Conservation (phyloP, 257 asterid genomes). For the Petunia axillaris region DNA sequence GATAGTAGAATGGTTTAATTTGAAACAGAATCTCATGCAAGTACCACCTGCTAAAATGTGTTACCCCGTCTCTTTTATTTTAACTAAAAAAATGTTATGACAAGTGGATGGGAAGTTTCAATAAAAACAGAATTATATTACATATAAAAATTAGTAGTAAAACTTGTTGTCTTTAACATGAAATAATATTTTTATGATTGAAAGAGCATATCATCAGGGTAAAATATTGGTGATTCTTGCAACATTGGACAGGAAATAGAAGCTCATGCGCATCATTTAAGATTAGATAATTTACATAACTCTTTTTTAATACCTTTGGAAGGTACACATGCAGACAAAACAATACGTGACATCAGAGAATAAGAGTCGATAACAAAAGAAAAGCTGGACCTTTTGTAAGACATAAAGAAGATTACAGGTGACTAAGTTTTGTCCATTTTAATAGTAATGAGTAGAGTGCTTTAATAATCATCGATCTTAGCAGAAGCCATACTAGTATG, state of each 20-base stretch:
- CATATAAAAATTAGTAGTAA: too few relatives aligned
- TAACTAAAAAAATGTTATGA: too few relatives aligned
- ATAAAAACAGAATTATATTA: too few relatives aligned
- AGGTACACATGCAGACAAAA: neutral
- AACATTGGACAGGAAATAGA: neutral
- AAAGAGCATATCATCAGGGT: too few relatives aligned
- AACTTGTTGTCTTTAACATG: too few relatives aligned
- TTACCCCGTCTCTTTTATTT: too few relatives aligned
- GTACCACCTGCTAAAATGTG: too few relatives aligned
- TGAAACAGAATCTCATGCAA: too few relatives aligned
- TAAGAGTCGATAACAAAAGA: neutral
- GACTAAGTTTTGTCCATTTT: neutral
- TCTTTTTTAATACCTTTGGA: neutral
- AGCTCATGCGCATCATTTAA: neutral
- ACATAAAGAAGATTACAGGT: neutral
- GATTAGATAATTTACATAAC: neutral
- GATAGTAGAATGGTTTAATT: neutral
- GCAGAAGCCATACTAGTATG: neutral
- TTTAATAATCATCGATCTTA: neutral
- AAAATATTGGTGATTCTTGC: too few relatives aligned
- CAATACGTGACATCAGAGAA: neutral
- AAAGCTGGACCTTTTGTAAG: neutral
- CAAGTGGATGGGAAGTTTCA: too few relatives aligned
- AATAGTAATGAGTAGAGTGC: neutral
- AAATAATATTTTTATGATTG: too few relatives aligned